A percentile compares a stretch with the other conserved stretches of the same genome.
Conservation (phyloP, 176 grass and related monocot species). For the Olyra latifolia region DNA sequence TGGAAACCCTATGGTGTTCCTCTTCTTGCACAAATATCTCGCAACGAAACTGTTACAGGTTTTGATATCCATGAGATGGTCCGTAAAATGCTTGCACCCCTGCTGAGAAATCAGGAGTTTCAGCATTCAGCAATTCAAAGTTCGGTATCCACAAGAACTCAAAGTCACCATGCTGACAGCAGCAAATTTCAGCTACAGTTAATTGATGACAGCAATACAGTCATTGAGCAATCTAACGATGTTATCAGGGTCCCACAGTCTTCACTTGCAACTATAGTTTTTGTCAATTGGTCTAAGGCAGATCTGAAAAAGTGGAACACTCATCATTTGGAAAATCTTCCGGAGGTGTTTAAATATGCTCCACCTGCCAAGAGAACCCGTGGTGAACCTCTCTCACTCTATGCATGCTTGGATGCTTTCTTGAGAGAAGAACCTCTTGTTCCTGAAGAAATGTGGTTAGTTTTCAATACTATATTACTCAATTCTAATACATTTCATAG, state of each 20-base stretch:
- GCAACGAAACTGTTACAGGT: conserved; percentile 65
- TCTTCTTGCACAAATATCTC: conserved; percentile 72
- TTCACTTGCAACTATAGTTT: conserved; percentile 58
- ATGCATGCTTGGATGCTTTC: conserved; percentile 98
- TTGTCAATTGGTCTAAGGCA: conserved; percentile 82
- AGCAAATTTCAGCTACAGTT: conserved; percentile 55
- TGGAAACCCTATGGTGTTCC: conserved; percentile 92
- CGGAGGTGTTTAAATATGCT: conserved; percentile 90
- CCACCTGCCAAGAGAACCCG: conserved; percentile 93
- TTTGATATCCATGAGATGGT: conserved; percentile 71
- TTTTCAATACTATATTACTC: conserved; percentile 13
- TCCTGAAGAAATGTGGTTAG: conserved; percentile 99
- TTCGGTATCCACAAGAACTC: conserved; percentile 52
- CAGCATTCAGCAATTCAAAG: conserved; percentile 40
- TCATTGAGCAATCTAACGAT: conserved; percentile 58
- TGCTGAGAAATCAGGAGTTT: conserved; percentile 59
- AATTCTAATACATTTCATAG: not conserved
- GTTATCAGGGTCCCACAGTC: conserved; percentile 52
- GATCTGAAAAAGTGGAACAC: conserved; percentile 72
- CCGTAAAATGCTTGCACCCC: conserved; percentile 66
- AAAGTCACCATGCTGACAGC: conserved; percentile 41
- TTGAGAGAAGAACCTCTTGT: conserved; percentile 96
- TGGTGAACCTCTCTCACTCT: conserved; percentile 91
- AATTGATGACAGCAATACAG: conserved; percentile 73
- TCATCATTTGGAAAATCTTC: conserved; percentile 69